A percentile compares a stretch with the other conserved stretches of the same genome.
These are phyloP conservation scores for Microascus cirrosus DNA, from an alignment of 2,329 filamentous ascomycete species.

Conservation along the genomic window DNA sequence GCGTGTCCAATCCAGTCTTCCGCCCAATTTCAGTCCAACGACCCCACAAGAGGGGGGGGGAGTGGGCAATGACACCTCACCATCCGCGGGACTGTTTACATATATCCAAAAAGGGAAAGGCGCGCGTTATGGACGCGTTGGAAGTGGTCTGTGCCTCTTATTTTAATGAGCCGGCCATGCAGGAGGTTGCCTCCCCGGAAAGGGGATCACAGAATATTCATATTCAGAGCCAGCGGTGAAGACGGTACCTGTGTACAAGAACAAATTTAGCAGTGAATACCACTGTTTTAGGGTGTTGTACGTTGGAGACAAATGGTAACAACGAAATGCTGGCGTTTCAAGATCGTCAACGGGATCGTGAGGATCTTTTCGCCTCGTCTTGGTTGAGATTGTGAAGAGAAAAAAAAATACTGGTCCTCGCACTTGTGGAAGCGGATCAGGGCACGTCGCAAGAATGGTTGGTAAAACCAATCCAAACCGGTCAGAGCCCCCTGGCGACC, in stretches of 20 bases:
- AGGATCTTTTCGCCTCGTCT: too few relatives aligned
- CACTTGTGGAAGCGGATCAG: too few relatives aligned
- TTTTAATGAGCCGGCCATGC: background rate
- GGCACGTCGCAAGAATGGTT: too few relatives aligned
- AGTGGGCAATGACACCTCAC: background rate
- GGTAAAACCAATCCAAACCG: too few relatives aligned
- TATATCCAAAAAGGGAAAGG: conserved; percentile 1
- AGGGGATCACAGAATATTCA: background rate
- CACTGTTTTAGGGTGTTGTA: too few relatives aligned
- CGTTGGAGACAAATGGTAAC: too few relatives aligned
- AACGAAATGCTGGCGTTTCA: too few relatives aligned
- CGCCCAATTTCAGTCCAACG: background rate
- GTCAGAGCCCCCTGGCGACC: background rate
- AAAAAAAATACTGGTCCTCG: too few relatives aligned
- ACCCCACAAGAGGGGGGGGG: background rate
- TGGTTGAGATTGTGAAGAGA: too few relatives aligned
- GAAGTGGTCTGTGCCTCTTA: background rate
- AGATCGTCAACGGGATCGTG: too few relatives aligned
- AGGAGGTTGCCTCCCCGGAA: background rate
- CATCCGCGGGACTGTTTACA: conserved; percentile 2
- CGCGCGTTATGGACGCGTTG: conserved; percentile 2
- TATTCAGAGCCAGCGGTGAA: background rate
- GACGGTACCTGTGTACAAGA: background rate
- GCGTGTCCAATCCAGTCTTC: background rate
- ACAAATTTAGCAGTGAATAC: too few relatives aligned